Conservation (phyloP, 179 eudicot genomes). For the Beta lomatogona region DNA sequence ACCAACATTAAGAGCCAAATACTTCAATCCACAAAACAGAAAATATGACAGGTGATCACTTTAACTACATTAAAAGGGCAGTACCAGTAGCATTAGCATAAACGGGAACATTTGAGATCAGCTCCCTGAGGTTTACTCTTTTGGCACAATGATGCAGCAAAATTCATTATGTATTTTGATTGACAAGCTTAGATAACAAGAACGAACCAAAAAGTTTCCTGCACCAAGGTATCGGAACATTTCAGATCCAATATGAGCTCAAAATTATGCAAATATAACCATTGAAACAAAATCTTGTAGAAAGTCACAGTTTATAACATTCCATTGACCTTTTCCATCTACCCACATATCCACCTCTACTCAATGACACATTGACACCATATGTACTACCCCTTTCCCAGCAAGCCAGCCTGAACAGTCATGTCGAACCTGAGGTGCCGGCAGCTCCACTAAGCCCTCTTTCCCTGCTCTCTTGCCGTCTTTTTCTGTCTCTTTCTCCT, state of each 20-base stretch:
- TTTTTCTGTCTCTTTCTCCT: no score
- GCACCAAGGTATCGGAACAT: background rate
- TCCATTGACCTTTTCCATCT: no score
- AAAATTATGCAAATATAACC: no score
- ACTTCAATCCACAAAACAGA: background rate
- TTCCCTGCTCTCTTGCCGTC: no score
- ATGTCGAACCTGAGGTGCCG: no score
- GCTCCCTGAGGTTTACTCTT: constrained; percentile 51
- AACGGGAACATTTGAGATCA: constrained; percentile 47
- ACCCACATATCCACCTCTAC: no score
- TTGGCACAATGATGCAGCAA: constrained; percentile 48
- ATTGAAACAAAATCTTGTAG: no score
- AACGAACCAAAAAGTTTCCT: constrained; percentile 3
- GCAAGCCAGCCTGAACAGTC: no score
- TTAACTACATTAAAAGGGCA: background rate
- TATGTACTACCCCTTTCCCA: no score
- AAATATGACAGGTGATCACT: background rate
- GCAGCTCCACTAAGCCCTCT: no score
- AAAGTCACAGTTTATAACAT: no score
- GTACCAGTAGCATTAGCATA: constrained; percentile 58
- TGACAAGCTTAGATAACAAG: background rate
- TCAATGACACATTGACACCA: no score
- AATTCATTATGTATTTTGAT: constrained; percentile 45
- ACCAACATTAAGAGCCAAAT: background rate
- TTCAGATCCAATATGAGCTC: background rate